Percentiles rank a stretch among this genome's conserved stretches.
phyloP scores from a whole-genome alignment of 768 basidiomycete genomes.

The Hydnomerulius pinastri region DNA sequence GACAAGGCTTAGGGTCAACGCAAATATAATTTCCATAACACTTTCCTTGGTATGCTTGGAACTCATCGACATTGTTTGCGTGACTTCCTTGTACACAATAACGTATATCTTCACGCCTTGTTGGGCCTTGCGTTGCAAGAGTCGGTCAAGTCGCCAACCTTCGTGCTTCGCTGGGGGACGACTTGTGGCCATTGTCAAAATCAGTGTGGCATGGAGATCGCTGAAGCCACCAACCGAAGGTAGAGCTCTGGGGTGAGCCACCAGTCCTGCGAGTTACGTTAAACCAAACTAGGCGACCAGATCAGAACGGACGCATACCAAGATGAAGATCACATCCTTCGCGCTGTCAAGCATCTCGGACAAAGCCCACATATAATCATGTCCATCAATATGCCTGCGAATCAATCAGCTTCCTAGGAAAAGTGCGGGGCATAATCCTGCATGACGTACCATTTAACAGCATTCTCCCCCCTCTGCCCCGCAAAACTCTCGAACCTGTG shows the following conservation, averaged over 20 bases:
- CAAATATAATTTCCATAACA: neutral
- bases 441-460: constrained; percentile 82
- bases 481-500: constrained; percentile 93
- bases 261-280: constrained; percentile 59
- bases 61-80: constrained; percentile 88
- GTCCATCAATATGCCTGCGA: constrained; percentile 84
- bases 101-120: constrained; percentile 92
- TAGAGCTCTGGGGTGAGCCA: constrained; percentile 96
- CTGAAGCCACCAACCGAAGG: constrained; percentile 52
- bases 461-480: constrained; percentile 62
- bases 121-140: constrained; percentile 86
- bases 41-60: constrained; percentile 80
- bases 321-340: constrained; percentile 83
- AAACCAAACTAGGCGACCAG: neutral
- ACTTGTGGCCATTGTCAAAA: constrained; percentile 17
- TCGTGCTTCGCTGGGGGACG: constrained; percentile 85
- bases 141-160: constrained; percentile 85
- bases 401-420: neutral
- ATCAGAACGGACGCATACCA: constrained; percentile 44
- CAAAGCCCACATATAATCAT: constrained; percentile 96
- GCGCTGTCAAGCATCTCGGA: constrained; percentile 87
- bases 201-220: neutral
- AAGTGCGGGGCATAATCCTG: too few species aligned
- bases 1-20: neutral
- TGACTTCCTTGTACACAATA: constrained; percentile 95